phyloP scores from a whole-genome alignment of 306 rosid genomes.

The Lotus japonicus region DNA sequence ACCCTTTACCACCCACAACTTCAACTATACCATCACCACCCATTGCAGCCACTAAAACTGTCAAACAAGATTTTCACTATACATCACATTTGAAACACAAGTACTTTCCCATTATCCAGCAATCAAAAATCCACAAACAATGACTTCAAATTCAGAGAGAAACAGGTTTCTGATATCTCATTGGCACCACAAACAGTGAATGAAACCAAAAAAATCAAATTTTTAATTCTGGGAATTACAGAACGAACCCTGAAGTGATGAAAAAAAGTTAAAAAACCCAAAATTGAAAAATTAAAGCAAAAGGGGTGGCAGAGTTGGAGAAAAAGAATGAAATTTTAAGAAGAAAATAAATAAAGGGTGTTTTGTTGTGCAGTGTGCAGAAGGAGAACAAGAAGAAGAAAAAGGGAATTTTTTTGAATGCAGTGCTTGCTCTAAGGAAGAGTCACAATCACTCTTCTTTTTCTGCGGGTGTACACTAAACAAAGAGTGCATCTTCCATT shows the following conservation, averaged over 20 bases:
- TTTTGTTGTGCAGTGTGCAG: conserved; percentile 16
- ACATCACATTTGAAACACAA: conserved; percentile 15
- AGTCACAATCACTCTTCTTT: conserved; percentile 20
- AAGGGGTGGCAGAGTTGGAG: conserved; percentile 17
- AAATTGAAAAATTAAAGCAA: conserved; percentile 17
- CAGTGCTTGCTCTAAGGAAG: conserved; percentile 38
- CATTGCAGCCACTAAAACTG: conserved; percentile 39
- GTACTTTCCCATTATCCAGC: not conserved
- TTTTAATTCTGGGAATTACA: not conserved
- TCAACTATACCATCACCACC: conserved; percentile 67
- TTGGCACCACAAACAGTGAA: not conserved
- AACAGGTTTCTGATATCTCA: not conserved
- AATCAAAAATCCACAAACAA: conserved; percentile 1
- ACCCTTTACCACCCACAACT: conserved; percentile 69
- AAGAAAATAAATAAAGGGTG: not conserved
- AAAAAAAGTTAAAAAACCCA: not conserved
- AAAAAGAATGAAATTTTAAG: conserved; percentile 38
- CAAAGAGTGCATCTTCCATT: conserved; percentile 17
- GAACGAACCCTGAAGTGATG: not conserved
- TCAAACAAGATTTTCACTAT: conserved; percentile 17
- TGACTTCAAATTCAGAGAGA: not conserved
- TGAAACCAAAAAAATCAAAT: not conserved
- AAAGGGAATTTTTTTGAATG: conserved; percentile 42
- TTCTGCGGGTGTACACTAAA: conserved; percentile 20
- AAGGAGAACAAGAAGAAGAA: conserved; percentile 2